A percentile compares a stretch with the other conserved stretches of the same genome.
Conservation (phyloP, 2,329 filamentous ascomycete species). For the Colletotrichum musae region DNA sequence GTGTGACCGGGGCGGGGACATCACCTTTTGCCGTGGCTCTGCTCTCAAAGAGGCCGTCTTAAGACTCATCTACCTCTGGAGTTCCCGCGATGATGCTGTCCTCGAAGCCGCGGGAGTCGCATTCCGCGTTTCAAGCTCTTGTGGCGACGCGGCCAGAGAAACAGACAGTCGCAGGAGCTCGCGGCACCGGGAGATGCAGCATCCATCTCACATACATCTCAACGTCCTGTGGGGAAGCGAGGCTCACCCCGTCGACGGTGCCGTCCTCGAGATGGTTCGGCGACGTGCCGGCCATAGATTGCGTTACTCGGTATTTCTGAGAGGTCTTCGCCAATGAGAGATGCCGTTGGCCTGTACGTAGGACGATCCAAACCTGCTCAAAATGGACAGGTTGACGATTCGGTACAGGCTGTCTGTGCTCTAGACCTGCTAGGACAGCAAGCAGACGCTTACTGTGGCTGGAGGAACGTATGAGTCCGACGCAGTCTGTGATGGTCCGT, state of each 20-base stretch:
- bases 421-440: neutral
- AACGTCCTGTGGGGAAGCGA: neutral
- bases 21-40: neutral
- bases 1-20: neutral
- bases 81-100: neutral
- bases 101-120: neutral
- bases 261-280: neutral
- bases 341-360: neutral
- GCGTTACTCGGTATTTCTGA: neutral
- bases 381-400: neutral
- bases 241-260: neutral
- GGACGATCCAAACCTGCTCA: neutral
- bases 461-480: no score
- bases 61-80: neutral
- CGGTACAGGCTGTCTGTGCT: neutral
- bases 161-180: neutral
- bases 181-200: neutral
- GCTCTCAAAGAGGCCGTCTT: neutral
- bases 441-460: neutral
- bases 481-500: no score
- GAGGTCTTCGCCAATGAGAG: neutral
- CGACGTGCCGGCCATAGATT: neutral
- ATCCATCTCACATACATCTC: neutral
- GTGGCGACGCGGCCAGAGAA: neutral
- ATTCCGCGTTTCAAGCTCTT: neutral